Conservation (phyloP, 768 basidiomycete species). For the Chalciporus piperatus region DNA sequence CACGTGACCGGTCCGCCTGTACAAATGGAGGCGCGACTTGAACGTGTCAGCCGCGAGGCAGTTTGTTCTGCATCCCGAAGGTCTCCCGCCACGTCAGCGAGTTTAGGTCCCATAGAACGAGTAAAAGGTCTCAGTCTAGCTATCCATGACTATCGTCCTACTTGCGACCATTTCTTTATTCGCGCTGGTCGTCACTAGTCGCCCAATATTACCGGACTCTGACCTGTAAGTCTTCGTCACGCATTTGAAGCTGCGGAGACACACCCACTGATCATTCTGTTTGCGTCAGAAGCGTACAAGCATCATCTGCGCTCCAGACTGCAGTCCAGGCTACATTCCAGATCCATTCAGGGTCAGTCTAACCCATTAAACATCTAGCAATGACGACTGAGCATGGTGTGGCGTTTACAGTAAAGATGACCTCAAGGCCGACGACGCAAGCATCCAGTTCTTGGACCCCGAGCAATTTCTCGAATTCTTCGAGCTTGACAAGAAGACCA, state of each 20-base stretch:
- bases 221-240: conserved; percentile 26
- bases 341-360: conserved; percentile 36
- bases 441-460: conserved; percentile 30
- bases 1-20: conserved; percentile 21
- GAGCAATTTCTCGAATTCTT: conserved; percentile 32
- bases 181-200: conserved; percentile 44
- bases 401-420: conserved; percentile 18
- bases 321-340: conserved; percentile 36
- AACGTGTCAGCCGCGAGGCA: conserved; percentile 25
- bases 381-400: conserved; percentile 11
- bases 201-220: conserved; percentile 32
- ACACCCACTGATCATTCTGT: conserved; percentile 12
- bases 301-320: conserved; percentile 26
- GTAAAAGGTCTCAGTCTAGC: neutral
- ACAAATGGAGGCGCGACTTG: conserved; percentile 26
- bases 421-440: conserved; percentile 19
- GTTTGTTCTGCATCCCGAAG: conserved; percentile 15
- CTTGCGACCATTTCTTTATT: conserved; percentile 39
- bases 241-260: conserved; percentile 3
- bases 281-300: conserved; percentile 9
- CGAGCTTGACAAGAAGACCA: conserved; percentile 23
- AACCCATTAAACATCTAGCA: conserved; percentile 7
- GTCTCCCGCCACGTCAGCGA: conserved; percentile 7
- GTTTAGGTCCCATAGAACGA: neutral
- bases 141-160: conserved; percentile 36